Evolutionary conservation across 768 basidiomycete species (phyloP).

Genomic region (Hygrophoropsis aurantiaca): DNA sequence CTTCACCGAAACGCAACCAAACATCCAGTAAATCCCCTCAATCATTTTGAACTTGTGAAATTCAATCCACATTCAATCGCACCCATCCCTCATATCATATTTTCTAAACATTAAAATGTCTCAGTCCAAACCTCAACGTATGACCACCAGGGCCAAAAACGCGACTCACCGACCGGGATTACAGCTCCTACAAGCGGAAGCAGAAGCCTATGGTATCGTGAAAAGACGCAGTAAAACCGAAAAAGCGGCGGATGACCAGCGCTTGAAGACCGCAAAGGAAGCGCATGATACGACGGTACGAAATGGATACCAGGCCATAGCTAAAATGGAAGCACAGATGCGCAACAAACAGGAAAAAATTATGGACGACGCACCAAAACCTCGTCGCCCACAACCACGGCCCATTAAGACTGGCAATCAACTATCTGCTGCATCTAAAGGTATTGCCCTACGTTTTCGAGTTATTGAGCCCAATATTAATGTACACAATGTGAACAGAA

Average conservation of each 20-base stretch:
- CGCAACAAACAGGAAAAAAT: not conserved
- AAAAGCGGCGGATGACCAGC: constrained; percentile 8
- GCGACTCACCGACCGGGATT: constrained; percentile 4
- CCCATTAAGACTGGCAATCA: not conserved
- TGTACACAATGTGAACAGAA: too few relatives aligned
- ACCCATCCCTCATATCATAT: not conserved
- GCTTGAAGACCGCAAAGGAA: not conserved
- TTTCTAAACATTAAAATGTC: too few relatives aligned
- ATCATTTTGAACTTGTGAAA: constrained; percentile 1
- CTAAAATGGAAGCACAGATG: constrained; percentile 1
- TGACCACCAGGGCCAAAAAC: constrained; percentile 1
- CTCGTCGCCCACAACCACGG: constrained; percentile 2
- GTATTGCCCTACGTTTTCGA: too few relatives aligned
- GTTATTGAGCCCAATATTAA: too few relatives aligned
- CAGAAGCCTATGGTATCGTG: not conserved
- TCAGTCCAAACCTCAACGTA: too few relatives aligned
- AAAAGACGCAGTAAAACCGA: constrained; percentile 7
- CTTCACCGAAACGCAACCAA: not conserved
- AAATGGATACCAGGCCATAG: not conserved
- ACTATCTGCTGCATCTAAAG: too few relatives aligned
- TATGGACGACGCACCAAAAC: not conserved
- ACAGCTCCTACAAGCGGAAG: not conserved
- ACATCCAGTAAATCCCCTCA: too few relatives aligned
- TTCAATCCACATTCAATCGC: not conserved
- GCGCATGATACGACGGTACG: not conserved